phyloP scores from a whole-genome alignment of 805 yeast genomes.

The Saccharomycopsis sp. region DNA sequence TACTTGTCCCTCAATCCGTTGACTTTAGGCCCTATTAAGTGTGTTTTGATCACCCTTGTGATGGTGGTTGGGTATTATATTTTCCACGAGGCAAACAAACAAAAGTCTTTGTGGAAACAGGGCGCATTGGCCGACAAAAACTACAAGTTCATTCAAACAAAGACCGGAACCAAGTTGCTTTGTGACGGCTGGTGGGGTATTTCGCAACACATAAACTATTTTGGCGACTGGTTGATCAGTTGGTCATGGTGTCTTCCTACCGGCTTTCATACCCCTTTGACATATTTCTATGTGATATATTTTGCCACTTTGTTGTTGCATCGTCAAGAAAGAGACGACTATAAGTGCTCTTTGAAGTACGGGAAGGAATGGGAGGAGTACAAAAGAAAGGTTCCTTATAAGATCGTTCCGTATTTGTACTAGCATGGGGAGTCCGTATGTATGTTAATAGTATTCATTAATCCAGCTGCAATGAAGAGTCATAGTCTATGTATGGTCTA shows the following conservation, averaged over 20 bases:
- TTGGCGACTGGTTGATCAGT: conserved; percentile 93
- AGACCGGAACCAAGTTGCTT: conserved; percentile 71
- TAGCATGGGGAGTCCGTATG: too few relatives aligned
- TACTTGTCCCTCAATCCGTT: conserved; percentile 51
- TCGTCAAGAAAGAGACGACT: conserved; percentile 87
- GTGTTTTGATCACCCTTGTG: conserved; percentile 37
- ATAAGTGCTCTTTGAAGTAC: conserved; percentile 80
- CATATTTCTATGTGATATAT: conserved; percentile 81
- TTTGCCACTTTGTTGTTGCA: conserved; percentile 79
- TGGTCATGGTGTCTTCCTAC: conserved; percentile 91
- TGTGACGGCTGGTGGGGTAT: conserved; percentile 95
- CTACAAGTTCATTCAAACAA: conserved; percentile 62
- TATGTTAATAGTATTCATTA: background rate
- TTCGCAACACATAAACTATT: conserved; percentile 89
- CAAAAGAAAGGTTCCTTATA: conserved; percentile 74
- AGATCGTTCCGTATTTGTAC: conserved; percentile 84
- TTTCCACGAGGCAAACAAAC: conserved; percentile 77
- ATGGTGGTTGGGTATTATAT: conserved; percentile 67
- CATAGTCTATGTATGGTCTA: too few relatives aligned
- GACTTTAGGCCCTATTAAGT: conserved; percentile 38
- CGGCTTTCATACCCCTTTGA: conserved; percentile 70
- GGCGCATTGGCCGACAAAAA: conserved; percentile 60
- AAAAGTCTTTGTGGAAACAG: conserved; percentile 76
- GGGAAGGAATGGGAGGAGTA: conserved; percentile 84
- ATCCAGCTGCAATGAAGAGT: too few relatives aligned